Percentiles rank a stretch among this genome's conserved stretches.
Conservation (phyloP, 192 early-diverging fungal genomes). For the Diversispora epigaea region DNA sequence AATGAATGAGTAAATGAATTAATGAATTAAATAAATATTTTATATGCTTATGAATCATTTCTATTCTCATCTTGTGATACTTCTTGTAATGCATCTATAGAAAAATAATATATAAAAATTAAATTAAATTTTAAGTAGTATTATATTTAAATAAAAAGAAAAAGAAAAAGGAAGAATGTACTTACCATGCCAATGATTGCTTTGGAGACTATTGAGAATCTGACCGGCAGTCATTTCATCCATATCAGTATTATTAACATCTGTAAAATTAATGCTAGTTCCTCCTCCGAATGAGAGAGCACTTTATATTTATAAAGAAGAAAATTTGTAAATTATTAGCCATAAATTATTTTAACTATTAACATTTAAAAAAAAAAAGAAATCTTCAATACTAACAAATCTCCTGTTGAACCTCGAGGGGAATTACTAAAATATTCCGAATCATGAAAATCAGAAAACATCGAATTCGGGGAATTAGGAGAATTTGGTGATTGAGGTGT, state of each 20-base stretch:
- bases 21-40: no score
- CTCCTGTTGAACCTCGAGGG: conserved; percentile 21
- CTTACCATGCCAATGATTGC: conserved; percentile 36
- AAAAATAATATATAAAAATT: background rate
- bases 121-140: background rate
- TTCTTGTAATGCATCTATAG: conserved; percentile 26
- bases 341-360: no score
- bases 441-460: background rate
- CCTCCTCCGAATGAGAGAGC: background rate
- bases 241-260: conserved; percentile 34
- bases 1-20: no score
- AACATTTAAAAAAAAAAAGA: no score
- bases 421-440: conserved; percentile 1
- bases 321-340: background rate
- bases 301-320: background rate
- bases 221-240: conserved; percentile 34
- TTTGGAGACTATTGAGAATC: conserved; percentile 25
- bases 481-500: conserved; percentile 8
- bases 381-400: no score
- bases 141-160: background rate
- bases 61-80: background rate
- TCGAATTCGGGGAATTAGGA: background rate
- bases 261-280: background rate
- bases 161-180: background rate
- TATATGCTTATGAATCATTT: no score